These are phyloP conservation scores for Diaporthe sp. DNA, from an alignment of 2,329 filamentous ascomycete species.

Conservation along the genomic window DNA sequence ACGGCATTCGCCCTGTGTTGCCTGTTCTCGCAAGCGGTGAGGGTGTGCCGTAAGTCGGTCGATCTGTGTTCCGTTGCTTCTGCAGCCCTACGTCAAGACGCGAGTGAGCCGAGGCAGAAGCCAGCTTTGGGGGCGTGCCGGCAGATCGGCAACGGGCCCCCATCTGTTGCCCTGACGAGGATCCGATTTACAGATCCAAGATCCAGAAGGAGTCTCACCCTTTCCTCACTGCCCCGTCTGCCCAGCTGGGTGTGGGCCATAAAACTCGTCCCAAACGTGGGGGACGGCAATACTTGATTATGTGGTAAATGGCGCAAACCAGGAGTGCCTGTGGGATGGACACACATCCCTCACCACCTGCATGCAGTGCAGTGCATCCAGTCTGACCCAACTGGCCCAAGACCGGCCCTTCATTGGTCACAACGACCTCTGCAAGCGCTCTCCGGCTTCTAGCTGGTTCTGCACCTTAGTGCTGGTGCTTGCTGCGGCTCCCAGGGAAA, in stretches of 20 bases:
- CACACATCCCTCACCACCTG: not conserved
- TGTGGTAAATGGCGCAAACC: constrained; percentile 31
- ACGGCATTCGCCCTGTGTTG: constrained; percentile 1
- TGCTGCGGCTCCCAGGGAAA: constrained; percentile 22
- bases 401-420: not conserved
- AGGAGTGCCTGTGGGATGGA: constrained; percentile 31
- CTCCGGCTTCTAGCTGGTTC: constrained; percentile 28
- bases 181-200: constrained; percentile 18
- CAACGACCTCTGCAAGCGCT: constrained; percentile 1
- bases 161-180: constrained; percentile 20
- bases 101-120: constrained; percentile 21
- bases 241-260: constrained; percentile 15
- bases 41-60: constrained; percentile 12
- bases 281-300: not conserved
- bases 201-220: constrained; percentile 1
- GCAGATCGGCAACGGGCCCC: constrained; percentile 19
- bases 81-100: constrained; percentile 32
- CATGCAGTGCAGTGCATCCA: constrained; percentile 8
- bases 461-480: constrained; percentile 17
- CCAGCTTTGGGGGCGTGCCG: constrained; percentile 4
- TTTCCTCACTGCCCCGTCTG: constrained; percentile 11
- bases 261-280: constrained; percentile 7
- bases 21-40: constrained; percentile 14
- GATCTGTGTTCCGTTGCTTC: constrained; percentile 23
- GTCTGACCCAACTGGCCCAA: constrained; percentile 23